Percentiles rank a stretch among this genome's conserved stretches.
phyloP scores from a whole-genome alignment of 495 filamentous ascomycete species.

The Aspergillus kassunensis region DNA sequence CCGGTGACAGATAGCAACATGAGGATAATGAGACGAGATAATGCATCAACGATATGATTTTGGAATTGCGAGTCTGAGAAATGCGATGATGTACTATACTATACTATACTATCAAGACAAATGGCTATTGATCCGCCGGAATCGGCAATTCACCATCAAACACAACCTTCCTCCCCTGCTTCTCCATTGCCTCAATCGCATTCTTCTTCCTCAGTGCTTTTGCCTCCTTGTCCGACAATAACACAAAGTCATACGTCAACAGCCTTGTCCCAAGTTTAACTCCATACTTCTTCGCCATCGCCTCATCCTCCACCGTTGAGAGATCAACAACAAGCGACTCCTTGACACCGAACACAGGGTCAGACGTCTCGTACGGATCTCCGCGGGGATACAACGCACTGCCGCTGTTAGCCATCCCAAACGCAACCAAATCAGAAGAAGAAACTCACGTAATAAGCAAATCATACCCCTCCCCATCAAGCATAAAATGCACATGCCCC shows the following conservation, averaged over 20 bases:
- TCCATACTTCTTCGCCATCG: constrained; percentile 49
- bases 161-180: constrained; percentile 12
- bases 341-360: constrained; percentile 85
- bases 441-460: constrained; percentile 62
- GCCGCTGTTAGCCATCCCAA: neutral
- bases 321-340: constrained; percentile 66
- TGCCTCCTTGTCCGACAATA: constrained; percentile 60
- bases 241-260: constrained; percentile 60
- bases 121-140: too few species aligned
- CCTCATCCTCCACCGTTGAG: constrained; percentile 51
- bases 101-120: too few species aligned
- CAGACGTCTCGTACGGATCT: constrained; percentile 73
- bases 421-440: neutral
- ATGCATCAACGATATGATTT: too few species aligned
- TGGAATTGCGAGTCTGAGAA: too few species aligned
- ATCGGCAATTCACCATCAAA: constrained; percentile 13
- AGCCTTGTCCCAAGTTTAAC: constrained; percentile 43
- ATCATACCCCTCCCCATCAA: constrained; percentile 68
- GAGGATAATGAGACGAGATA: too few species aligned
- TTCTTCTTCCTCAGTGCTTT: constrained; percentile 58
- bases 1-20: too few species aligned
- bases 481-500: constrained; percentile 83
- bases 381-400: constrained; percentile 69
- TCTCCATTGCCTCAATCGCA: constrained; percentile 59
- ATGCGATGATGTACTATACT: too few species aligned